Percentiles rank a stretch among this genome's conserved stretches.
These are phyloP conservation scores for Lachancea lanzarotensis DNA, from an alignment of 805 yeast genomes.

Conservation along the genomic window DNA sequence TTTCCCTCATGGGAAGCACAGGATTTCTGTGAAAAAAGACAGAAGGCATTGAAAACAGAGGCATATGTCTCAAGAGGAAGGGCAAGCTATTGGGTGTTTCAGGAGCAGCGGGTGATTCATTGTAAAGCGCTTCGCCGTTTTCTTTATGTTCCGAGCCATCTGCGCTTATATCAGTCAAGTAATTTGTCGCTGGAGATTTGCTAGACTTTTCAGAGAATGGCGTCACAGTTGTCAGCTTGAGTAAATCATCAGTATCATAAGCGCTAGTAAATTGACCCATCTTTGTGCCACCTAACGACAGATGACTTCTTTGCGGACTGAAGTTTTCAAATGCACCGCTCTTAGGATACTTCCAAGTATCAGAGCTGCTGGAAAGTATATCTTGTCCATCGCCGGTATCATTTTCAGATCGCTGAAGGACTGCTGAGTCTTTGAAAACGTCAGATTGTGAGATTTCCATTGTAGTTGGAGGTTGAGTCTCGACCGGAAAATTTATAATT, in stretches of 20 bases:
- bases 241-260: neutral
- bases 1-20: constrained; percentile 11
- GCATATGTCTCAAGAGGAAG: constrained; percentile 57
- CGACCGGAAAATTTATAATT: neutral
- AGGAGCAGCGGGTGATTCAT: constrained; percentile 5
- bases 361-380: constrained; percentile 4
- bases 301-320: constrained; percentile 5
- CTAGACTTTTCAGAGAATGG: constrained; percentile 2
- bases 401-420: constrained; percentile 1
- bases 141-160: neutral
- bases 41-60: constrained; percentile 56
- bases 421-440: constrained; percentile 5
- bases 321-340: neutral
- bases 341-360: constrained; percentile 8
- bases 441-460: constrained; percentile 9
- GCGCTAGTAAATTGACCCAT: neutral
- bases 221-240: neutral
- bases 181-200: neutral
- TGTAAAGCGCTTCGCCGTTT: neutral
- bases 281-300: constrained; percentile 1
- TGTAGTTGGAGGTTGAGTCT: constrained; percentile 5
- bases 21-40: constrained; percentile 33
- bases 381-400: constrained; percentile 1
- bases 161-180: neutral
- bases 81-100: constrained; percentile 56